Percentiles rank a stretch among this genome's conserved stretches.
phyloP scores from a whole-genome alignment of 2,329 filamentous ascomycete species.

The Calonectria pteridis region DNA sequence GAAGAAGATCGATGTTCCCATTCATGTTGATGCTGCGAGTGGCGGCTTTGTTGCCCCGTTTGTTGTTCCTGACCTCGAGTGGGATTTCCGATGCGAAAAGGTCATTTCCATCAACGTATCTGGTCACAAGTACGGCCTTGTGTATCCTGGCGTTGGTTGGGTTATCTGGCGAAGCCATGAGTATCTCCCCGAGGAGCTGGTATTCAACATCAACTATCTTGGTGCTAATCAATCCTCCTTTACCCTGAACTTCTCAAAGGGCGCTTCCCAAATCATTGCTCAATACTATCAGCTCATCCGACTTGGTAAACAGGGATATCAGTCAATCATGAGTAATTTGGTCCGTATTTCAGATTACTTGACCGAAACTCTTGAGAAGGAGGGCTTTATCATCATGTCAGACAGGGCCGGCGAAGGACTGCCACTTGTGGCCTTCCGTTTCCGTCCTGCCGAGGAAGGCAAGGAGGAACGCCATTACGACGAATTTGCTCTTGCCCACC shows the following conservation, averaged over 20 bases:
- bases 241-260: constrained; percentile 97
- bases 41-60: constrained; percentile 96
- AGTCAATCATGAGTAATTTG: constrained; percentile 93
- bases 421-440: constrained; percentile 90
- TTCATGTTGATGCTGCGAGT: constrained; percentile 93
- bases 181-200: constrained; percentile 88
- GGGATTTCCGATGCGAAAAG: constrained; percentile 92
- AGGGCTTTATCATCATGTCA: constrained; percentile 92
- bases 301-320: constrained; percentile 92
- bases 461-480: constrained; percentile 72
- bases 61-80: constrained; percentile 83
- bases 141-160: constrained; percentile 96
- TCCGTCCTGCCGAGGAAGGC: constrained; percentile 67
- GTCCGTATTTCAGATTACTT: constrained; percentile 92
- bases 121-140: constrained; percentile 84
- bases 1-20: constrained; percentile 81
- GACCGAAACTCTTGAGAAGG: constrained; percentile 74
- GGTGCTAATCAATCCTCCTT: constrained; percentile 96
- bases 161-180: constrained; percentile 88
- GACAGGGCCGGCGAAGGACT: constrained; percentile 83
- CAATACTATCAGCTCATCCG: constrained; percentile 99
- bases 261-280: constrained; percentile 92
- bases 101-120: constrained; percentile 96
- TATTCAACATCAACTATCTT: constrained; percentile 99
- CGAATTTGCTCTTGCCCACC: constrained; percentile 85